Base-by-base conservation (phyloP, 2,329 filamentous ascomycete genomes). In the Colletotrichum sp. region DNA sequence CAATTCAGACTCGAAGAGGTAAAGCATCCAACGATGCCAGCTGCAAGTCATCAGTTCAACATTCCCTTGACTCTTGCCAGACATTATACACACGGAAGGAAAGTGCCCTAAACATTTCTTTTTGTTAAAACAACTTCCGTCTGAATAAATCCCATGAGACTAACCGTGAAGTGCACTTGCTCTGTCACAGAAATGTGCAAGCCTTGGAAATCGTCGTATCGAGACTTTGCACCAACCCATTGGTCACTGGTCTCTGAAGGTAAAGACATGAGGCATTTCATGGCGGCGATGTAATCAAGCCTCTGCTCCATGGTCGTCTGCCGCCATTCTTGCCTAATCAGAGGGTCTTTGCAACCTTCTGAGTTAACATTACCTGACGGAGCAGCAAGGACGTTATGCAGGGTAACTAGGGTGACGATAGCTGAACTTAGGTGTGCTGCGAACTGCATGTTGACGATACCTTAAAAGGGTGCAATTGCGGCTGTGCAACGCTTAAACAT, bases 141-240 rank as follows among this genome's bases (percentile, higher is more conserved):
- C 28, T 24, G 13, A 13, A 9, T 16, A 16, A 59, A 59, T 36
- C 6, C 10, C 6, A 30, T 13, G 8, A 30, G 15, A 52, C 71
- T 72, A 6, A 74, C 32, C n/a, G 44, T 69, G 21, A 77, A 80
- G 62, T 81, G 80, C n/a, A 80, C 72, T 18, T 69, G 24, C 39
- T 79, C 75, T 18, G 78, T 79, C 65, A 80, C 70, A 28, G 74
- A 77, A 55, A 81, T 80, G 62, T 82, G 80, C n/a, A 79, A 77
- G 26, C 78, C 78, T 59, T 78, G 71, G 44, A 81, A 82, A 69
- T 81, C 80, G n/a, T 81, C 80, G 21, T 77, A 82, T 5, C 80
- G 79, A 44, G 77, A 79, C 69, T 76, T 78, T 26, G 79, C 76
- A 16, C 77, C 79, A 7, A 73, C 49, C 69, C 49, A 59, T 2